Evolutionary conservation across 1,284 basidiomycete genomes (phyloP), one percentile per base, ranked within the genome.

Genomic region (Leccinum huronense): DNA sequence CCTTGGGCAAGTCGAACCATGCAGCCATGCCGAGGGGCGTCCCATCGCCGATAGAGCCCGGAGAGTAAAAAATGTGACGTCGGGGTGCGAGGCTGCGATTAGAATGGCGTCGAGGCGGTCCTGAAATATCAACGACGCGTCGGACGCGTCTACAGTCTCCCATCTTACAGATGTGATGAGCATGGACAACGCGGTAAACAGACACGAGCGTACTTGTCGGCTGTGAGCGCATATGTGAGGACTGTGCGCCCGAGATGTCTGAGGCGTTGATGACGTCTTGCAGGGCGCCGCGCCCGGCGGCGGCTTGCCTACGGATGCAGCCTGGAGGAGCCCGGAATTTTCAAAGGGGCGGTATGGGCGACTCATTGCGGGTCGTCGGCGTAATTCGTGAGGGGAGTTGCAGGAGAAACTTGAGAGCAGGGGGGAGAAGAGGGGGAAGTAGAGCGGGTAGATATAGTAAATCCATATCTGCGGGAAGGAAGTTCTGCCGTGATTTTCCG

Each of bases 11-110:
- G 69, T 89, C 86, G 33, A 91, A 79, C 87, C 89, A 91, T 3
- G 89, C 84, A 16, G 89, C 88, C 79, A 90, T 85, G 6, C 88
- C 86, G 9, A 91, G 81, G 6, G 89, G 89, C 2, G 88, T 88
- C 11, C 89, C 87, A 51, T 88, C 89, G 59, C 84, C 85, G 77
- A 88, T 84, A 3, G 83, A 81, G 86, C 30, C 86, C 85, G 73
- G 58, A 91, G 77, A 23, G 87, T 86, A 72, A 83, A 83, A 14
- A 91, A 77, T 9, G 88, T 86, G 13, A 87, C 81, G 56, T 84
- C 79, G 2, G 81, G 81, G 65, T 85, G 85, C 7, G 73, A 75
- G 23, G 86, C 76, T 30, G 90, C 78, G 19, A 80, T 77, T 64
- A 80, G 80, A 62, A 91, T 80, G 53, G 84, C 80, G 45, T 80